Conservation (phyloP, 805 yeast species). For the Ogataea populi-albae region DNA sequence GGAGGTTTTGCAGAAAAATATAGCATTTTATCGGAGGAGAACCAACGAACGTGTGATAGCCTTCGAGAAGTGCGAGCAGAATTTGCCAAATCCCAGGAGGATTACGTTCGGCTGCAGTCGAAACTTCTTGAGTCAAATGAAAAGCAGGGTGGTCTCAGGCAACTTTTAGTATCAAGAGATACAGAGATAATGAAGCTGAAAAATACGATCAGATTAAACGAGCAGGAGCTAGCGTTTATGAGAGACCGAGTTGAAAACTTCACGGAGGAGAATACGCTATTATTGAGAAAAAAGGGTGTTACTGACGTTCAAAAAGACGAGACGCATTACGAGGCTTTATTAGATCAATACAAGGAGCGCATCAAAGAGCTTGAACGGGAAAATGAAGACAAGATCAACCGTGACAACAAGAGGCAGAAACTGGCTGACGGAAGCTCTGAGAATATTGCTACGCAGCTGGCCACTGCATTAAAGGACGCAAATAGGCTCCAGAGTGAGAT, state of each 20-base stretch:
- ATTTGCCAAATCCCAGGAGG: constrained; percentile 9
- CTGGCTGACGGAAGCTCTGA: neutral
- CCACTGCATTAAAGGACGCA: neutral
- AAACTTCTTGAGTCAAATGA: constrained; percentile 10
- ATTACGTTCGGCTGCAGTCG: constrained; percentile 12
- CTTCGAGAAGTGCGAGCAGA: constrained; percentile 8
- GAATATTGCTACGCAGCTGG: constrained; percentile 1
- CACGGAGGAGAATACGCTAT: constrained; percentile 15
- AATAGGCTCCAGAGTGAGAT: neutral
- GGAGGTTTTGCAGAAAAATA: constrained; percentile 22
- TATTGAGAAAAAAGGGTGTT: constrained; percentile 8
- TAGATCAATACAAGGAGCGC: constrained; percentile 55
- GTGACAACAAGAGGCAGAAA: constrained; percentile 5
- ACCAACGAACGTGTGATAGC: neutral
- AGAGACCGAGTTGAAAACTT: constrained; percentile 19
- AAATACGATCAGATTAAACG: constrained; percentile 15
- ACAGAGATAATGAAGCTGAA: constrained; percentile 13
- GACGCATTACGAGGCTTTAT: constrained; percentile 33
- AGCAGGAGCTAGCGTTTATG: constrained; percentile 20
- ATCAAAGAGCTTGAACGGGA: constrained; percentile 38
- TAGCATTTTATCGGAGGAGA: constrained; percentile 5
- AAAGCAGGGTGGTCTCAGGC: constrained; percentile 4
- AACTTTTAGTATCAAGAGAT: constrained; percentile 5
- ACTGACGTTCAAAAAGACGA: constrained; percentile 14
- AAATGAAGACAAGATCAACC: constrained; percentile 23